Evolutionary conservation across 1,284 basidiomycete genomes (phyloP), one percentile per base, ranked within the genome.

Genomic region (Melampsora americana): DNA sequence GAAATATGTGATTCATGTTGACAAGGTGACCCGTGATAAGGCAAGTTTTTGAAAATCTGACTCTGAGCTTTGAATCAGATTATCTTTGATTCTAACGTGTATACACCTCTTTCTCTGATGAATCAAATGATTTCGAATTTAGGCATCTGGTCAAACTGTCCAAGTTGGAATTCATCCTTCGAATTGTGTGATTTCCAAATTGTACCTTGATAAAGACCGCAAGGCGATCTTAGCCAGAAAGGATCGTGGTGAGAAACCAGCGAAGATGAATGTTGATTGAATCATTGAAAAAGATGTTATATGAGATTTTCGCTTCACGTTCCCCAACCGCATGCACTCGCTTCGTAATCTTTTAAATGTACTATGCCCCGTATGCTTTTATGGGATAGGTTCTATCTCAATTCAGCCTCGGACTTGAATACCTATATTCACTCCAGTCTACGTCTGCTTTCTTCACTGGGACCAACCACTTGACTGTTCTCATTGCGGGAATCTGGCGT

Each of bases 1-100:
- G 91, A 97, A 97, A 86, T 98, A 93, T 92, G 93, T 98, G 77
- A 92, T 99, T 85, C 91, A 98, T 86, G 92, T 99, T 83, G 96
- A 99, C 85, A 92, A 95, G 84, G 94, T 99, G 78, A 90, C 92
- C 83, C 90, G 95, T 80, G 96, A 99, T 87, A 99, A 99, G 87
- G 92, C 92, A 80, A 59, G 62, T 68, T 44, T 35, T n/a, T n/a
- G n/a, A n/a, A n/a, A n/a, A n/a, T n/a, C n/a, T n/a, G n/a, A n/a
- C n/a, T n/a, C n/a, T n/a, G n/a, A n/a, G n/a, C n/a, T n/a, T n/a
- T n/a, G n/a, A n/a, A n/a, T n/a, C n/a, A n/a, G n/a, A 20, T 53
- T 14, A 18, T 32, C 26, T 18, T 32, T 18, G 60, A 12, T 62
- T 32, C 60, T 61, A 28, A 35, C 18, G 11, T 30, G 32, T 46